phyloP scores from a whole-genome alignment of 352 stramenopile species.

The Pythium dissimile region DNA sequence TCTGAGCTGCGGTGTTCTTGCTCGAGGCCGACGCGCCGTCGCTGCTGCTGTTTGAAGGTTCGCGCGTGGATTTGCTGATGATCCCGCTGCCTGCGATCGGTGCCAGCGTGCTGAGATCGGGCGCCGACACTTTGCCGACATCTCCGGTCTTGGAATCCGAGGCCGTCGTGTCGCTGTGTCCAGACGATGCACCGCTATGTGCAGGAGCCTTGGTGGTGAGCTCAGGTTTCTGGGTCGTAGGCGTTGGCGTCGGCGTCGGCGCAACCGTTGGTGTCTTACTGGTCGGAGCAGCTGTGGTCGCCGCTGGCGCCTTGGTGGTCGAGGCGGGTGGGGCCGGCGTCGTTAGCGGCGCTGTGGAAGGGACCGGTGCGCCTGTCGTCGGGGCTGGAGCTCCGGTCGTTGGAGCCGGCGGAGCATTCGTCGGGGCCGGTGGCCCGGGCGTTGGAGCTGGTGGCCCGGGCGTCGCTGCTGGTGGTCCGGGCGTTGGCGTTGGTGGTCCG shows the following conservation, averaged over 20 bases:
- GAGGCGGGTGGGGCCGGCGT: background rate
- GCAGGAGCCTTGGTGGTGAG: constrained; percentile 26
- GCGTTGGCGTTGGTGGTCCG: constrained; percentile 1
- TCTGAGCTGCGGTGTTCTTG: constrained; percentile 16
- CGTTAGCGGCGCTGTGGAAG: background rate
- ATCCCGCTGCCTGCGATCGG: constrained; percentile 8
- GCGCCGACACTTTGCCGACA: constrained; percentile 3
- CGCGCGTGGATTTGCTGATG: constrained; percentile 4
- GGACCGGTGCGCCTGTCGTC: constrained; percentile 5
- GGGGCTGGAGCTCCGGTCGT: background rate
- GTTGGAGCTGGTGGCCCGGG: constrained; percentile 1
- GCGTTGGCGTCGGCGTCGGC: constrained; percentile 9
- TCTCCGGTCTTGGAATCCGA: constrained; percentile 14
- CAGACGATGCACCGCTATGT: background rate
- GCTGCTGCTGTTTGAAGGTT: background rate
- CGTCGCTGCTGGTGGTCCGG: background rate
- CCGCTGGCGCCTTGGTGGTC: background rate
- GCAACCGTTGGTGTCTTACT: constrained; percentile 7
- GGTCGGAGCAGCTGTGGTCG: constrained; percentile 5
- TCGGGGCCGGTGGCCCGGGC: background rate
- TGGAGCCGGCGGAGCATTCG: background rate
- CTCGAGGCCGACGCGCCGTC: background rate
- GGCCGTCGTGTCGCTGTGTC: constrained; percentile 10
- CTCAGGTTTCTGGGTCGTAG: constrained; percentile 14
- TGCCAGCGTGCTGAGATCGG: constrained; percentile 4